Evolutionary conservation across 208 protist species (phyloP), one percentile per base, ranked within the genome.

Genomic region (Leishmania martiniquensis): DNA sequence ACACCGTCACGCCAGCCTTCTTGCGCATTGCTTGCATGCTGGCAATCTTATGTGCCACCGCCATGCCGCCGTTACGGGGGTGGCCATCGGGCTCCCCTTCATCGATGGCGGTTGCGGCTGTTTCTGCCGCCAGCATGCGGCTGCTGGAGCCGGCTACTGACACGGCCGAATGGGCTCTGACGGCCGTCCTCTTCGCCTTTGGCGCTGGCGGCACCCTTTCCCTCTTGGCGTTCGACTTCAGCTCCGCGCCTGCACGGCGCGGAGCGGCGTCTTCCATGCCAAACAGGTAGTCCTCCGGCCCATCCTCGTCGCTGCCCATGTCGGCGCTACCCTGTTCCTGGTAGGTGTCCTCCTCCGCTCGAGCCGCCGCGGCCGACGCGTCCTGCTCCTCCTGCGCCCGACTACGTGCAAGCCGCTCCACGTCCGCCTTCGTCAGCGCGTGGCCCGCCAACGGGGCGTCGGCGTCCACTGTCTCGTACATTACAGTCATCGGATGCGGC

Each of bases 231-330:
- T n/a, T 44, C 2, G 54, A 62, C 20, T 62, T 75, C 34, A 20
- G 42, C 13, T 62, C n/a, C 15, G 54, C 71, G 20, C 42, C 4
- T 1, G 76, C 80, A 20, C 77, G 81, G 25, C 78, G 85, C 25
- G 85, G 83, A 17, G 83, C 85, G 29, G 79, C 66, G 63, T 95
- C 89, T 13, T 89, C 82, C 73, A 92, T 84, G 47, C 85, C 83
- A 63, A 96, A 88, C 15, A 91, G 80, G 72, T 88, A 96, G 80
- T 96, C 92, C 80, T 95, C 90, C 37, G 90, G 87, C 1, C 52
- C 89, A 57, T 92, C 85, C 17, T 78, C 75, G 5, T 81, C 74
- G 45, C 69, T 45, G 22, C 68, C 66, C 29, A 78, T 70, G 25
- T 69, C 78, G 62, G 47, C 44, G 44, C 69, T 45, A 22, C 34